A percentile compares a stretch with the other conserved stretches of the same genome.
phyloP scores from a whole-genome alignment of 2,329 filamentous ascomycete species.

The Colletotrichum tropicicola region DNA sequence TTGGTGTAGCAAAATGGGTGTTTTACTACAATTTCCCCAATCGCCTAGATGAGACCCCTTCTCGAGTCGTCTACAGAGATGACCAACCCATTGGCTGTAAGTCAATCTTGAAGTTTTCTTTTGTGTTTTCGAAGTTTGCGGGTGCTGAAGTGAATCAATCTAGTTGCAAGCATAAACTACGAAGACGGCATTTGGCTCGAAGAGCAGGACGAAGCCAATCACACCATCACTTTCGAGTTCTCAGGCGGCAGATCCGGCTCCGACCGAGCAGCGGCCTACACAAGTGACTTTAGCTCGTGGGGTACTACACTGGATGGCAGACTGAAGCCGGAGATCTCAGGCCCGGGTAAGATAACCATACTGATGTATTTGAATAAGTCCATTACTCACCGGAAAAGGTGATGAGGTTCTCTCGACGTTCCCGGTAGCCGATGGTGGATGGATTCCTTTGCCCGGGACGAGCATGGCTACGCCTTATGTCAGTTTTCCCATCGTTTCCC shows the following conservation, averaged over 20 bases:
- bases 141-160: too few species aligned
- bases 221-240: background rate
- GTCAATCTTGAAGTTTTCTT: background rate
- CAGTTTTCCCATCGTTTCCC: background rate
- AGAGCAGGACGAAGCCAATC: background rate
- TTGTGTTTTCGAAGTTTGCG: background rate
- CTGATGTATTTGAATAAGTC: too few species aligned
- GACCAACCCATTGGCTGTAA: conserved; percentile 14
- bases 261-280: background rate
- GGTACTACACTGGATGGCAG: conserved; percentile 68
- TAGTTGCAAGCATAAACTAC: conserved; percentile 8
- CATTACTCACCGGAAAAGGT: too few species aligned
- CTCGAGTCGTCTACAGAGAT: background rate
- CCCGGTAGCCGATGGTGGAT: background rate
- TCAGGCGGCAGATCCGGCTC: background rate
- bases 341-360: conserved; percentile 51
- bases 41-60: background rate
- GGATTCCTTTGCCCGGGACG: conserved; percentile 43
- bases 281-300: conserved; percentile 63
- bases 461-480: conserved; percentile 56
- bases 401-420: too few species aligned
- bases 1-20: background rate
- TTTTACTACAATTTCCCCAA: conserved; percentile 3
- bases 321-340: conserved; percentile 62
- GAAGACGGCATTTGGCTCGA: conserved; percentile 12